Evolutionary conservation across 192 early-diverging fungal species (phyloP), one percentile per base, ranked within the genome.

Genomic region (Chytriomyces sp.): DNA sequence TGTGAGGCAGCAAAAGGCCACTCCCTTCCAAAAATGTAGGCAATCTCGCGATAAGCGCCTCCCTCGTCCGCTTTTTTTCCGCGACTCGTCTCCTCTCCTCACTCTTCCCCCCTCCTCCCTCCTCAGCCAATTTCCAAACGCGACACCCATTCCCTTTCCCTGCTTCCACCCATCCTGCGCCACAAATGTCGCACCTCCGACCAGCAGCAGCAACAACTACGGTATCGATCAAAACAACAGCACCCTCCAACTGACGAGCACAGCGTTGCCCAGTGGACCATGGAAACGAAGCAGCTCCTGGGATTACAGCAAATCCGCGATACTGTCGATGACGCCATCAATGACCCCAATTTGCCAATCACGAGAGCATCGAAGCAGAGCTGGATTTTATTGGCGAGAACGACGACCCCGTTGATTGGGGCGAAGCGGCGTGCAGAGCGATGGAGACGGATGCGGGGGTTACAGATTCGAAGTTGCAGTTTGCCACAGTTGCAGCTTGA

Each of bases 321-420:
- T 34, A 10, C 25, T 1, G 28, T 25, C 65, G 41, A 68, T 25
- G 14, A 28, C 33, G 36, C 17, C 26, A 17, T 14, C 1, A 38
- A 3, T 4, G 49, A 25, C 55, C 60, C 5, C 83, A 81, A 40
- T 64, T 80, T 53, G 61, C 79, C 2, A 68, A 78, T 39, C 78
- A 77, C 49, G 88, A 88, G 44, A 64, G 78, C 39, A 56, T 83
- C 52, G 81, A 82, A 41, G 76, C 79, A 22, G 91, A 93, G 73
- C 84, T 93, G 79, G 82, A 88, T 40, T 74, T 85, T 38, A 90
- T 96, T 34, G 81, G 90, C 61, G 86, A 83, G 19, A 75, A 86
- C 39, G 95, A 94, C 76, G 84, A 86, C 39, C 72, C 84, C 3
- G 95, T 93, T 80, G 93, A 95, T 76, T 95, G 87, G 66, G 86